These are phyloP conservation scores for Cystobasidium pallidum DNA, from an alignment of 1,284 basidiomycete species.

Conservation along the genomic window DNA sequence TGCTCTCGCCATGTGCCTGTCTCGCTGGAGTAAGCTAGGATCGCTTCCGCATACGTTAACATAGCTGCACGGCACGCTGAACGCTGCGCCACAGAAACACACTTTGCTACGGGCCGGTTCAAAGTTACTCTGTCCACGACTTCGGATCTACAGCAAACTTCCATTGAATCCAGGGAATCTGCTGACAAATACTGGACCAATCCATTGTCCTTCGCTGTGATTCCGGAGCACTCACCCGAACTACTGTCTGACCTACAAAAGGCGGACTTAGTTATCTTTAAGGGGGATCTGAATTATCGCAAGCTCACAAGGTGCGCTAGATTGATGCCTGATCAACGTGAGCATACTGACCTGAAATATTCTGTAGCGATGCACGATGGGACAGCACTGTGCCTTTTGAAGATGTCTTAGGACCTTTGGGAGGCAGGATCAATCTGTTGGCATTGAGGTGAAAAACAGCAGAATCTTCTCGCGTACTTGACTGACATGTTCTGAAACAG, in stretches of 20 bases:
- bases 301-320: conserved; percentile 67
- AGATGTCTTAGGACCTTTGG: conserved; percentile 69
- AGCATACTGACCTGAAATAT: not conserved
- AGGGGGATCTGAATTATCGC: conserved; percentile 88
- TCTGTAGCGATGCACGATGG: conserved; percentile 80
- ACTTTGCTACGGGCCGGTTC: conserved; percentile 35
- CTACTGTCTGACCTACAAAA: conserved; percentile 66
- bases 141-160: not conserved
- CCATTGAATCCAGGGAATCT: not conserved
- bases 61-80: not conserved
- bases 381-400: conserved; percentile 78
- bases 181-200: conserved; percentile 73
- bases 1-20: conserved; percentile 68
- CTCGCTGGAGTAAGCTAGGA: conserved; percentile 41
- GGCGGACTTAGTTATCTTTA: conserved; percentile 86
- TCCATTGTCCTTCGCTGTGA: conserved; percentile 79
- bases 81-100: conserved; percentile 7
- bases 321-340: not conserved
- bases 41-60: not conserved
- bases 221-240: conserved; percentile 66
- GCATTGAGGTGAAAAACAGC: conserved; percentile 5
- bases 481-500: conserved; percentile 62
- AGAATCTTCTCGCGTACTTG: conserved; percentile 52
- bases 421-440: conserved; percentile 44
- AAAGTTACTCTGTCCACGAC: conserved; percentile 21